These are phyloP conservation scores for Pestalotiopsis sp. DNA, from an alignment of 2,329 filamentous ascomycete species.

Conservation along the genomic window DNA sequence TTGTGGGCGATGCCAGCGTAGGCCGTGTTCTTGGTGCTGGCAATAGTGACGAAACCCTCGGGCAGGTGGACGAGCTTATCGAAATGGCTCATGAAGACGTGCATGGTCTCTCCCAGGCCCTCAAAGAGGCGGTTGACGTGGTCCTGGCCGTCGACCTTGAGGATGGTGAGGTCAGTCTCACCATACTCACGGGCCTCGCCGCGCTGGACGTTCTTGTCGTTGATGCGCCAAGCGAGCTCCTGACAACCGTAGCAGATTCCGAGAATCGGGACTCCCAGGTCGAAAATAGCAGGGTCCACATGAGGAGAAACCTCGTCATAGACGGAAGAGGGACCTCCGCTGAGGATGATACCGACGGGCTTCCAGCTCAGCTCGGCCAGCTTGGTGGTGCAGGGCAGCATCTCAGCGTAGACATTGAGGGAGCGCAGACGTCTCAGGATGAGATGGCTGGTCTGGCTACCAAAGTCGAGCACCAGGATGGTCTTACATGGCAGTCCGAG, in stretches of 20 bases:
- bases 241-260: slow-evolving; percentile 63
- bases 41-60: slow-evolving; percentile 72
- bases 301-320: slow-evolving; percentile 77
- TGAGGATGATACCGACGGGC: slow-evolving; percentile 83
- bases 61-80: slow-evolving; percentile 83
- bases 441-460: slow-evolving; percentile 72
- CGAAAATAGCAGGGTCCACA: slow-evolving; percentile 81
- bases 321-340: slow-evolving; percentile 74
- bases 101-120: slow-evolving; percentile 63
- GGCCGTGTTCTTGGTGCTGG: slow-evolving; percentile 74
- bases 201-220: slow-evolving; percentile 67
- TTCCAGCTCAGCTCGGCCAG: slow-evolving; percentile 75
- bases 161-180: slow-evolving; percentile 37
- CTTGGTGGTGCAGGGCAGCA: slow-evolving; percentile 87
- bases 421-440: slow-evolving; percentile 76
- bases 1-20: slow-evolving; percentile 80
- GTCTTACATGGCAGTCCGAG: slow-evolving; percentile 48
- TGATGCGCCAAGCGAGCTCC: slow-evolving; percentile 74
- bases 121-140: slow-evolving; percentile 81
- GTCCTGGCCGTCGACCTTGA: slow-evolving; percentile 46
- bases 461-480: slow-evolving; percentile 74
- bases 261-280: slow-evolving; percentile 65
- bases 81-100: slow-evolving; percentile 83
- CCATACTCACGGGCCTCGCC: slow-evolving; percentile 66
- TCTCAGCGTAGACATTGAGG: slow-evolving; percentile 83